Evolutionary conservation across 1,139 yeast species (phyloP), one percentile per base, ranked within the genome.

Genomic region (Blastobotrys arbuscula): DNA sequence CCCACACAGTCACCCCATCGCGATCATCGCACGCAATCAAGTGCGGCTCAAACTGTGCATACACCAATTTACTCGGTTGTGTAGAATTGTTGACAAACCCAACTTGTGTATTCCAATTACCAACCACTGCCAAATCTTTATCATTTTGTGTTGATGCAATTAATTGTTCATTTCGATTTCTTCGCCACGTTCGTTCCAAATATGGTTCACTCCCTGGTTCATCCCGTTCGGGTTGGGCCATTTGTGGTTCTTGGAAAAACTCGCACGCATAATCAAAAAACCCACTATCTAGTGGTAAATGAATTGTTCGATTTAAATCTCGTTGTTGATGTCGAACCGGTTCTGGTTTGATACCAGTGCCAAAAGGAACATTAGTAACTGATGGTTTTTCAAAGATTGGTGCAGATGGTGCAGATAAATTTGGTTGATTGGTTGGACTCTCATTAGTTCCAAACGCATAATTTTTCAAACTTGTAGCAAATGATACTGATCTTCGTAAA

Each of bases 191-290:
- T 52, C 96, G 74, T 58, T 81, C 83, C 33, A 86, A 81, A 59
- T 88, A 87, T 54, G 88, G 92, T 53, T 83, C 80, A 50, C 96
- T 86, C 0, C 97, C 98, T 0, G 96, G 95, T 62, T 90, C 96
- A 58, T 92, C 97, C 18, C 81, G 72, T 60, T 92, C 97, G 50
- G 81, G 78, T 54, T 81, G 82, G 16, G 88, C 81, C 84, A 92
- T 85, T 63, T 92, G 97, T 0, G 99, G 97, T 62, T 90, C 97
- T 61, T 90, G 96, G 69, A 90, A 92, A 62, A 89, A 90, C 63
- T 92, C 98, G 55, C 86, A 74, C 60, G 92, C 81, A 72, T 89
- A 92, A 50, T 87, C 95, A 56, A 90, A 82, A 62, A 92, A 90
- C 3, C 83, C 82, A 19, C 95, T 84, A 15, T 75, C 73, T 21